Conservation (phyloP, 2,329 filamentous ascomycete species). For the Daldinia eschscholtzii region DNA sequence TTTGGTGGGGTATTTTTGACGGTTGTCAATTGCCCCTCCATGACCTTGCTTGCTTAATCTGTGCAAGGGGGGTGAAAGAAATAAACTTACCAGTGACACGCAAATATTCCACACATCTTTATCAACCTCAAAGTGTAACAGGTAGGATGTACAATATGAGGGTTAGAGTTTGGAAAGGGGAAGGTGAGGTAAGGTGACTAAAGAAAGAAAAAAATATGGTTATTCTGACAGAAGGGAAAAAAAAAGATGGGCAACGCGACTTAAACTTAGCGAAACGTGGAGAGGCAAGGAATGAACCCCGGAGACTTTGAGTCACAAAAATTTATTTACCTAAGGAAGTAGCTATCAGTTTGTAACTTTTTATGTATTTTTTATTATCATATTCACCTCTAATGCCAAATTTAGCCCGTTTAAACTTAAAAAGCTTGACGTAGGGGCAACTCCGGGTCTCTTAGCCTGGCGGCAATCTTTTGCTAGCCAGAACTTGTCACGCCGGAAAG, state of each 20-base stretch:
- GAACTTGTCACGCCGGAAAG: constrained; percentile 16
- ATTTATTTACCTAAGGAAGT: constrained; percentile 15
- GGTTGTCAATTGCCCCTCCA: constrained; percentile 56
- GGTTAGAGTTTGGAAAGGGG: constrained; percentile 15
- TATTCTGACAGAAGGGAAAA: constrained; percentile 10
- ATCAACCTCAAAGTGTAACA: constrained; percentile 58
- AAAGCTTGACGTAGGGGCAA: constrained; percentile 12
- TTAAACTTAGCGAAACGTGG: constrained; percentile 13
- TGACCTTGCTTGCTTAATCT: constrained; percentile 15
- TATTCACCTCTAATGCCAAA: constrained; percentile 21
- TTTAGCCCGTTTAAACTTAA: constrained; percentile 7
- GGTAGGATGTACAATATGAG: constrained; percentile 18
- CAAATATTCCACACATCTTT: constrained; percentile 97
- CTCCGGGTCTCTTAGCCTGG: constrained; percentile 21
- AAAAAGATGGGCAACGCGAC: constrained; percentile 16
- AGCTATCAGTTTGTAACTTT: constrained; percentile 6
- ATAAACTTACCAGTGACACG: constrained; percentile 83
- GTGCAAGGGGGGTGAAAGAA: constrained; percentile 12
- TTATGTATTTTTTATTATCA: constrained; percentile 20
- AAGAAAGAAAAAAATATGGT: constrained; percentile 11
- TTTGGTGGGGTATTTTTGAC: constrained; percentile 48
- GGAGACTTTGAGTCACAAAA: constrained; percentile 36
- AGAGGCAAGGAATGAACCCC: constrained; percentile 15
- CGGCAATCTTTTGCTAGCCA: constrained; percentile 22
- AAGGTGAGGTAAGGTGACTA: background rate